Conservation (phyloP, 179 eudicot species). For the Patellifolia procumbens region DNA sequence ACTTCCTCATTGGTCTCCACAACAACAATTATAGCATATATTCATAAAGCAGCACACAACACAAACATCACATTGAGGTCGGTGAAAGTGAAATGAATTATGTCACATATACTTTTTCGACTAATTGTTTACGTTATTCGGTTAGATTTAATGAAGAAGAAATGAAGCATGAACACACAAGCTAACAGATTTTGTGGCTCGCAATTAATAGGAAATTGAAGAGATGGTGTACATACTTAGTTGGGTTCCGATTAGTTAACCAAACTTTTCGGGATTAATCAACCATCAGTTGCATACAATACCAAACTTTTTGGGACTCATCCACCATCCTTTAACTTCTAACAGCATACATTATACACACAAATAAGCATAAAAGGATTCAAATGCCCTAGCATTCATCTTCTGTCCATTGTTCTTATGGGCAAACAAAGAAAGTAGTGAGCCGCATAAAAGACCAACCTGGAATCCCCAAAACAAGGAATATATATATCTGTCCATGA, state of each 20-base stretch:
- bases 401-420: not conserved
- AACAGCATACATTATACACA: not conserved
- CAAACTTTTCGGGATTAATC: not conserved
- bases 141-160: not conserved
- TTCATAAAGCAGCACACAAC: not conserved
- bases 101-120: not conserved
- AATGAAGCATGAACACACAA: not conserved
- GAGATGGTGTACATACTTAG: not conserved
- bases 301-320: no score
- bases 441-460: constrained; percentile 38
- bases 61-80: not conserved
- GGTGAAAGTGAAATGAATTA: no score
- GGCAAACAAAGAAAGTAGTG: no score
- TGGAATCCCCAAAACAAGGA: constrained; percentile 93
- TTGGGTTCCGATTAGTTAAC: not conserved
- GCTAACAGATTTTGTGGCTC: not conserved
- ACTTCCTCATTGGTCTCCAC: constrained; percentile 3
- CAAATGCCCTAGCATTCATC: not conserved
- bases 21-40: not conserved
- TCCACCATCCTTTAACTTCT: not conserved
- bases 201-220: not conserved
- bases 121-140: not conserved
- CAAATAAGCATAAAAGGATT: not conserved
- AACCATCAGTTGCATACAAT: not conserved
- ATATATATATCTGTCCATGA: constrained; percentile 62